These are phyloP conservation scores for Gyrodon lividus DNA, from an alignment of 768 basidiomycete species.

Conservation along the genomic window DNA sequence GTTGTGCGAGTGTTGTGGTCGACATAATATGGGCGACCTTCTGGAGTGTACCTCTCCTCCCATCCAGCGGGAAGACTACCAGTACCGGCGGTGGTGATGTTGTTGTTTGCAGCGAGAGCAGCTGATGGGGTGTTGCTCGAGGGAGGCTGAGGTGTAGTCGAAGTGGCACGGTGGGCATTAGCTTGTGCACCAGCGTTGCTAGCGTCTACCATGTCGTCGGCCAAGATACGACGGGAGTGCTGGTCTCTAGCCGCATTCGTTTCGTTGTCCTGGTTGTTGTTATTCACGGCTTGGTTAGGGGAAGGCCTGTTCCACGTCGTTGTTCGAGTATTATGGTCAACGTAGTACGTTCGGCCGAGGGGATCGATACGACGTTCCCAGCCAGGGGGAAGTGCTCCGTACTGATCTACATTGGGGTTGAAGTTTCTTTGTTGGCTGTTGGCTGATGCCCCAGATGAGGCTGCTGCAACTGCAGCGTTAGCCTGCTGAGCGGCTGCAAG, in stretches of 20 bases:
- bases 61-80: conserved; percentile 94
- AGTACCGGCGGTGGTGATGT: conserved; percentile 66
- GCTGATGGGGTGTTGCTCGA: conserved; percentile 37
- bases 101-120: conserved; percentile 51
- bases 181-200: conserved; percentile 44
- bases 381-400: conserved; percentile 82
- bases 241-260: conserved; percentile 86
- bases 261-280: conserved; percentile 66
- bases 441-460: conserved; percentile 46
- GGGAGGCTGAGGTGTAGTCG: conserved; percentile 31
- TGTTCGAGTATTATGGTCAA: conserved; percentile 96
- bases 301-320: conserved; percentile 98
- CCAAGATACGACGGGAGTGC: conserved; percentile 79
- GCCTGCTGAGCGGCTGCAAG: conserved; percentile 20
- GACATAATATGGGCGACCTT: conserved; percentile 98
- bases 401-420: conserved; percentile 94
- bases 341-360: conserved; percentile 94
- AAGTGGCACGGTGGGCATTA: conserved; percentile 40
- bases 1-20: conserved; percentile 99
- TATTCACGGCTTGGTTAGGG: conserved; percentile 71
- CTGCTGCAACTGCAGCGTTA: conserved; percentile 18
- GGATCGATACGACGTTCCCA: conserved; percentile 99
- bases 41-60: conserved; percentile 98
- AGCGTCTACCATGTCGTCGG: conserved; percentile 82
- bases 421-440: conserved; percentile 72